These are phyloP conservation scores for Thermochaetoides dissita DNA, from an alignment of 2,329 filamentous ascomycete species.

Conservation along the genomic window DNA sequence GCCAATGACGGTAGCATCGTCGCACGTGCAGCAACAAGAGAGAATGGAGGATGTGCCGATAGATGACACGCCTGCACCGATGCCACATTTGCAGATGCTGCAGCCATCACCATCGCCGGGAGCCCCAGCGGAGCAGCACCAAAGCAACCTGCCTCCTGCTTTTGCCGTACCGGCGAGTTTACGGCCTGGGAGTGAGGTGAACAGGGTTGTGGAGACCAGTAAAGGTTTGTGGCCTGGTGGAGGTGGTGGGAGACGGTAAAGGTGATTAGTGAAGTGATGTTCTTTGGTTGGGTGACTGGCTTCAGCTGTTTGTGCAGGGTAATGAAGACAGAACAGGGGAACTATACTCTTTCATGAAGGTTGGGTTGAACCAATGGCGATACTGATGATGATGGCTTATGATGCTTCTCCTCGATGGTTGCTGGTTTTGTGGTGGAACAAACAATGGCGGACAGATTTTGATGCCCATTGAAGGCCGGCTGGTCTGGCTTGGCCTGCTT, in stretches of 20 bases:
- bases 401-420: no score
- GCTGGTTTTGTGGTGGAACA: no score
- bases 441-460: no score
- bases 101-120: background rate
- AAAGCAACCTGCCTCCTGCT: slow-evolving; percentile 3
- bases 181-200: slow-evolving; percentile 39
- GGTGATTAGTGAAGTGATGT: background rate
- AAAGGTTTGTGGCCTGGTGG: slow-evolving; percentile 41
- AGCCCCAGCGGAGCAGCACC: background rate
- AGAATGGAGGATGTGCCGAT: slow-evolving; percentile 31
- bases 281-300: no score
- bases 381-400: no score
- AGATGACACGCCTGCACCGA: slow-evolving; percentile 26
- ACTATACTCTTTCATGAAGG: no score
- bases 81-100: background rate
- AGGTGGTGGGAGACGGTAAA: background rate
- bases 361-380: no score
- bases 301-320: no score
- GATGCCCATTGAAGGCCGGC: no score
- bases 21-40: slow-evolving; percentile 29
- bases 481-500: no score
- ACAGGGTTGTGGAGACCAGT: slow-evolving; percentile 47
- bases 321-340: no score
- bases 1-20: slow-evolving; percentile 24
- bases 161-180: slow-evolving; percentile 33